Evolutionary conservation across 2,329 filamentous ascomycete genomes (phyloP), one percentile per base, ranked within the genome.

Genomic region (Kalmusia sp.): DNA sequence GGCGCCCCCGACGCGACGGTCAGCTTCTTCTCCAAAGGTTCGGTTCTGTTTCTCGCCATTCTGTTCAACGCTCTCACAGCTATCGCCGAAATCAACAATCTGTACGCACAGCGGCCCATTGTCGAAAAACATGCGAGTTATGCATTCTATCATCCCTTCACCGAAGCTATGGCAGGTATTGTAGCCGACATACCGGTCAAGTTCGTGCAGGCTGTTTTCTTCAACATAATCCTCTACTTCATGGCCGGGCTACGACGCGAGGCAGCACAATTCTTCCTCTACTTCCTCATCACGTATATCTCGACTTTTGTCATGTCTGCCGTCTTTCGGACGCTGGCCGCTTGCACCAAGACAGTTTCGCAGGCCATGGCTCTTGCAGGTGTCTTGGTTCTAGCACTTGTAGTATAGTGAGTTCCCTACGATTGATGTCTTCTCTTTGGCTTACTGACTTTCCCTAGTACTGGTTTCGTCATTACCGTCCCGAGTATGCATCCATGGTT

Each of bases 121-220:
- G 91, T 97, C 54, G 92, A 96, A 67, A 96, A 96, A 70, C 93
- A 96, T 64, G 78, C 82, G 48, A 86, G 88, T 22, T 96, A 96
- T 70, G 91, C 92, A 12, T 83, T 96, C 31, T 96, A 96, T 64
- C 92, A 96, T 67, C 92, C 93, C 0, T 90, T 88, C 7, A 88
- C 91, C 4, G 92, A 97, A 79, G 91, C 91, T 12, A 81, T 91
- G 55, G 86, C 90, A 0, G 93, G 90, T 2, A 93, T 96, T 84
- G 75, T 96, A 14, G 87, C 85, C 59, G 93, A 96, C 63, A 76
- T 96, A 73, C 92, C 92, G 0, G 90, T 91, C 73, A 96, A 93
- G 71, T 75, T 96, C 3, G 33, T 76, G 4, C 91, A 91, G 59
- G 77, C 85, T 1, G 79, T 92, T 52, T 74, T 84, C 3, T 96